Evolutionary conservation across 176 grass and related monocot genomes (phyloP), one percentile per base, ranked within the genome.

Genomic region (Thalia dealbata): DNA sequence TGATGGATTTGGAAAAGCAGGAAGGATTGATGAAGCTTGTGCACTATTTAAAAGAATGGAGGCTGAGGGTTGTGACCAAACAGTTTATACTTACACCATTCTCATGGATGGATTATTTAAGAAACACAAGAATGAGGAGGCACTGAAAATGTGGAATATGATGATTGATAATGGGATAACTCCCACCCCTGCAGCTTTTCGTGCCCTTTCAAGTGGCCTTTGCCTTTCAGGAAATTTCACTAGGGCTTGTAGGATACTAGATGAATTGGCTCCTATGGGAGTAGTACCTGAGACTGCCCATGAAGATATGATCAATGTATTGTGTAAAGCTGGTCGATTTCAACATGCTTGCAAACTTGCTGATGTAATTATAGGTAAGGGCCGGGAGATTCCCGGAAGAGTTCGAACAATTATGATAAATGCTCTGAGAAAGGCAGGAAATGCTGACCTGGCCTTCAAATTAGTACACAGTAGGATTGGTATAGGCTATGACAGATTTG

Each of bases 101-200:
- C 74, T 99, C 27, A 93, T 91, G 23, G 89, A 99, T 80, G 87
- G 87, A 62, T 62, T 99, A 73, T 99, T 93, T 78, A 91, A 81
- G 72, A 82, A 89, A 21, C 95, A 99, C 61, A 92, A 82, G 61
- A 91, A 99, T 50, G 90, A 99, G 59, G 95, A 93, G 76, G 87
- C 87, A 2, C 25, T 91, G 14, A 93, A 93, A 73, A 26, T 93
- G 13, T 93, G 95, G 90, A 78, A 91, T n/a, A 25, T 62, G 1
- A 99, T 93, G 95, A 88, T 99, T 18, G 87, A 93, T 41, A 99
- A 91, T 54, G 95, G 95, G 50, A 88, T 91, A 73, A 75, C 87
- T 16, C 95, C 95, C 60, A 93, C 90, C 64, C 52, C 79, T 74
- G 83, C 95, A 16, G 73, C 90, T 30, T 93, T 92, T 72, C 81